These are phyloP conservation scores for Pyrus pyrifolia DNA, from an alignment of 306 rosid genomes.

Conservation along the genomic window DNA sequence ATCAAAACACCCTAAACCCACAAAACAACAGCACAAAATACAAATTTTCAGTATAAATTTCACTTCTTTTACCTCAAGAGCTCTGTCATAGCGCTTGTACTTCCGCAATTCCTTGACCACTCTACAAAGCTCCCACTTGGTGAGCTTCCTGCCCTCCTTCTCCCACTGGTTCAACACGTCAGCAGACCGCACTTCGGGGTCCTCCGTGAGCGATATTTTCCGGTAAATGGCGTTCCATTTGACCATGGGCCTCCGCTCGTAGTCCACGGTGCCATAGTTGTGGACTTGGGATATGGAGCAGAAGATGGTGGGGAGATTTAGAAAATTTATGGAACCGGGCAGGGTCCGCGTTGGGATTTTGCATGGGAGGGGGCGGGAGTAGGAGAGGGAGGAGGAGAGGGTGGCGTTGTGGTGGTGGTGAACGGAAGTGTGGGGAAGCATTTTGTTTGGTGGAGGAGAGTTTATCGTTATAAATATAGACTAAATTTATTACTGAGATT, in stretches of 20 bases:
- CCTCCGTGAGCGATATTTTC: slow-evolving; percentile 49
- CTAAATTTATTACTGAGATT: too few species aligned
- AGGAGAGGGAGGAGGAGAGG: slow-evolving; percentile 43
- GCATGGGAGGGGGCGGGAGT: slow-evolving; percentile 23
- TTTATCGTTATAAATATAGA: neutral
- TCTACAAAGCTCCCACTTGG: slow-evolving; percentile 78
- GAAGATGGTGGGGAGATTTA: slow-evolving; percentile 18
- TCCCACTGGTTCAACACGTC: slow-evolving; percentile 77
- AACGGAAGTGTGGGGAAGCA: slow-evolving; percentile 48
- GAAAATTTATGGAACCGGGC: slow-evolving; percentile 1
- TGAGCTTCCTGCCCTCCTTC: slow-evolving; percentile 56
- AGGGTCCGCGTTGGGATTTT: slow-evolving; percentile 15
- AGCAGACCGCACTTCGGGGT: slow-evolving; percentile 55
- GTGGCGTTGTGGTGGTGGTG: slow-evolving; percentile 41
- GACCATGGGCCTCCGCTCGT: slow-evolving; percentile 50
- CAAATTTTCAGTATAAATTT: neutral
- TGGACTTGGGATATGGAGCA: slow-evolving; percentile 61
- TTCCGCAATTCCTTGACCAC: slow-evolving; percentile 81
- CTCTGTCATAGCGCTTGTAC: slow-evolving; percentile 36
- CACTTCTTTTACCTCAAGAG: slow-evolving; percentile 64
- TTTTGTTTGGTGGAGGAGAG: slow-evolving; percentile 6
- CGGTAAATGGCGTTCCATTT: slow-evolving; percentile 62
- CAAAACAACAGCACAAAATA: neutral
- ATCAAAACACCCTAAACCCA: neutral
- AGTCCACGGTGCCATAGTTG: slow-evolving; percentile 65